A percentile compares a stretch with the other conserved stretches of the same genome.
Conservation (phyloP, 2,329 filamentous ascomycete genomes). For the Colletotrichum spaethianum region DNA sequence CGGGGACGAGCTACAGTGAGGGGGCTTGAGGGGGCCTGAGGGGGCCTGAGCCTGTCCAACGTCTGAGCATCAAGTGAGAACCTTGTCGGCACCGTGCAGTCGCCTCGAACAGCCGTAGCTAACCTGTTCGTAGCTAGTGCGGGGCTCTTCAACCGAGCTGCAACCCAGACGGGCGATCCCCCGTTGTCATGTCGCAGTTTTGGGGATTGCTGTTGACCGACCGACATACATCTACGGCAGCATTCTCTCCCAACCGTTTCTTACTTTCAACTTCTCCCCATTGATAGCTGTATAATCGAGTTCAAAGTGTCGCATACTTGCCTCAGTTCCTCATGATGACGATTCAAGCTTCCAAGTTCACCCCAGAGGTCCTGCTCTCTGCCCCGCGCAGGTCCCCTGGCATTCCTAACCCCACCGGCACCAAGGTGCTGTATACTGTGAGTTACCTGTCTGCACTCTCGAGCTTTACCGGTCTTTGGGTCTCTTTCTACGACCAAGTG, state of each 20-base stretch:
- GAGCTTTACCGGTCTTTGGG: not conserved
- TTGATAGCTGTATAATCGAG: not conserved
- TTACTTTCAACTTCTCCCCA: not conserved
- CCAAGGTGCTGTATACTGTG: conserved; percentile 74
- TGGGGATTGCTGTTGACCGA: not conserved
- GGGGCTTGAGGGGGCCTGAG: conserved; percentile 10
- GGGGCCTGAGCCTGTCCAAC: conserved; percentile 23
- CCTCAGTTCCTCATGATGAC: conserved; percentile 68
- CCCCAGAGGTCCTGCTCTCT: conserved; percentile 82
- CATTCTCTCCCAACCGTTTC: not conserved
- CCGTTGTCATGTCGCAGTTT: conserved; percentile 3
- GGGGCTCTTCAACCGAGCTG: conserved; percentile 37
- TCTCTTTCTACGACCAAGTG: not conserved
- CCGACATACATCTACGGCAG: conserved; percentile 29
- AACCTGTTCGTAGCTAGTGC: conserved; percentile 40
- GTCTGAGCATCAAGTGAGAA: conserved; percentile 27
- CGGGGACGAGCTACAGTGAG: conserved; percentile 22
- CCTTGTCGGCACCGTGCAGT: conserved; percentile 31
- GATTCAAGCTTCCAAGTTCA: conserved; percentile 78
- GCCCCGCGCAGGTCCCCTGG: conserved; percentile 81
- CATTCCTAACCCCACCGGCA: conserved; percentile 77
- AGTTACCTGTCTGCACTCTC: conserved; percentile 37
- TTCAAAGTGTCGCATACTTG: not conserved
- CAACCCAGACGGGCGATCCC: conserved; percentile 26
- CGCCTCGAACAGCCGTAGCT: conserved; percentile 26